Evolutionary conservation across 768 basidiomycete species (phyloP).

Genomic region (Lactifluus subvellereus): DNA sequence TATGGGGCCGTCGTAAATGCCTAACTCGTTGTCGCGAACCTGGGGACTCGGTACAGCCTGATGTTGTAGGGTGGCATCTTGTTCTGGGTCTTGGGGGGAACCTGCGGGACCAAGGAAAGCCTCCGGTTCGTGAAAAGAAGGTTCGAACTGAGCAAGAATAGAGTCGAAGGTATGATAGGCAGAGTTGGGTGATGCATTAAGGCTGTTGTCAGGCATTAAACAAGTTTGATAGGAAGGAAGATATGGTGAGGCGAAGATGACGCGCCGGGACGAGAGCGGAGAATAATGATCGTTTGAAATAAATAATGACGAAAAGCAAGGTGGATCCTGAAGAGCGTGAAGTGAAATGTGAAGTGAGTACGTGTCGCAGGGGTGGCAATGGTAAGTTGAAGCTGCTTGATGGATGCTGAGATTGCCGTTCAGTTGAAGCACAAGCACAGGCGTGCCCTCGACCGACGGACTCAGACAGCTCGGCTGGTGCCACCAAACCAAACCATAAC

Average conservation of each 20-base stretch:
- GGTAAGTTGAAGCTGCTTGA: neutral
- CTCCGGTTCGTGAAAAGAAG: neutral
- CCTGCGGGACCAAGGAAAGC: neutral
- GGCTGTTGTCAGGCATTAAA: constrained; percentile 23
- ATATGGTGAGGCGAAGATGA: neutral
- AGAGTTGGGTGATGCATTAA: constrained; percentile 20
- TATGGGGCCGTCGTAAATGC: constrained; percentile 11
- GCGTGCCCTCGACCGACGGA: too few species aligned
- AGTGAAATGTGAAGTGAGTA: neutral
- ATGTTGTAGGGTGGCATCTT: neutral
- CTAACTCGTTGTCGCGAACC: constrained; percentile 7
- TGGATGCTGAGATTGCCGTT: too few species aligned
- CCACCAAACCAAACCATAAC: too few species aligned
- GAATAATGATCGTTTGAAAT: constrained; percentile 7
- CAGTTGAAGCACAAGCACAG: too few species aligned
- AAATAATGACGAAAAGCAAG: constrained; percentile 6
- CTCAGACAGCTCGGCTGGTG: too few species aligned
- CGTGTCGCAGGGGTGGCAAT: neutral
- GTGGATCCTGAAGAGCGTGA: neutral
- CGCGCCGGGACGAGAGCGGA: neutral
- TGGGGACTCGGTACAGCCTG: neutral
- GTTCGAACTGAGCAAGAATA: constrained; percentile 19
- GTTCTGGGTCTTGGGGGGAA: neutral
- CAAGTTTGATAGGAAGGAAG: neutral
- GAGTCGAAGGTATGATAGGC: constrained; percentile 8